Base-by-base conservation (phyloP, 495 filamentous ascomycete species). In the Xylaria castorea region DNA sequence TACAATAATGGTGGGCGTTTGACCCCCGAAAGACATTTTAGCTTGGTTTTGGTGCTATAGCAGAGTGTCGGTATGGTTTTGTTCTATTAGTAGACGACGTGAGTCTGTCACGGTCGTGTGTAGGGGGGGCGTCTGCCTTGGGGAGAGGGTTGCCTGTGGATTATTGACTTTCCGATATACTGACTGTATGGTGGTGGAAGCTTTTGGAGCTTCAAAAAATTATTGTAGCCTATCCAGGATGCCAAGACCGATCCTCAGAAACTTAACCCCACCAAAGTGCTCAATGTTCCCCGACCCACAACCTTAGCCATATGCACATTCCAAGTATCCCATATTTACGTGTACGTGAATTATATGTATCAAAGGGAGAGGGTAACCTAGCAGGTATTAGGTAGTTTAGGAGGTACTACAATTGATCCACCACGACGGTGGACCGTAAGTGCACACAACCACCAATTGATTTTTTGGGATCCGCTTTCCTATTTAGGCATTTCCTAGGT, bases 1-100 rank as follows among this genome's bases (percentile, higher is more conserved):
- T 84, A 99, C 97, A 80, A 99, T 93, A 81, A 99, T 99, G 73
- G 97, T 99, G 81, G 96, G 96, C 75, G 96, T 94, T 85, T 99
- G 96, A 83, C 95, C 96, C 82, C 93, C 94, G 87, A 98, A 99
- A 81, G 94, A 95, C 95, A 98, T 98, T 81, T 73, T 79, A 76
- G 71, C 73, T 5, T 32, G 42, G 36, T 8, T 32, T 18, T n/a
- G 30, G 30, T 32, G 25, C n/a, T 51, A 53, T 57, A n/a, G 5
- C 30, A n/a, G 50, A 27, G n/a, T 71, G 20, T 25, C 3, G 22
- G 25, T 25, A 44, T 22, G 27, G 8, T 11, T 53, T 30, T 2
- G 7, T 51, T 25, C n/a, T 51, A 22, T 51, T 18, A 5, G 44
- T 40, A 32, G 25, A 25, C 9, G 18, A 20, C 7, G 68, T 34